These are phyloP conservation scores for Dryadomyces quercivorus DNA, from an alignment of 2,329 filamentous ascomycete genomes.

Conservation along the genomic window DNA sequence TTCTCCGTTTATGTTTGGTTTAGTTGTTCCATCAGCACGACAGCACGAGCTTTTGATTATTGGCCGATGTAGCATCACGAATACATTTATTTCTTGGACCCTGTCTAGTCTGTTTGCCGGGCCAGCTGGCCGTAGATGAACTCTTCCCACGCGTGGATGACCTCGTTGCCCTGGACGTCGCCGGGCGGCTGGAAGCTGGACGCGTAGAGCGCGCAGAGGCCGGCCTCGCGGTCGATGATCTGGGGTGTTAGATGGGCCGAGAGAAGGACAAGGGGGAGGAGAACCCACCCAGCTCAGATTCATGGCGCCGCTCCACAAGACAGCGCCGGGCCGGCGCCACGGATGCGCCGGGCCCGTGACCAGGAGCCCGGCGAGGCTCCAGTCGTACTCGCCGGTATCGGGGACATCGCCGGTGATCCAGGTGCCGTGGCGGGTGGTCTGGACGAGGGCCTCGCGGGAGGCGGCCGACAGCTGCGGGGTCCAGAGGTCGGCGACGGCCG, in stretches of 20 bases:
- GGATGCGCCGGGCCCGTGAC: slow-evolving; percentile 20
- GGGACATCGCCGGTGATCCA: slow-evolving; percentile 19
- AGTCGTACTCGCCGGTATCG: slow-evolving; percentile 24
- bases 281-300: slow-evolving; percentile 34
- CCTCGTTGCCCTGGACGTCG: slow-evolving; percentile 21
- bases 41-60: neutral
- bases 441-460: slow-evolving; percentile 14
- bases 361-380: slow-evolving; percentile 30
- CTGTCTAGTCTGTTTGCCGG: neutral
- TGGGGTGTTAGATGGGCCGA: slow-evolving; percentile 4
- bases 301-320: slow-evolving; percentile 31
- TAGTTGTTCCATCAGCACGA: neutral
- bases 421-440: slow-evolving; percentile 15
- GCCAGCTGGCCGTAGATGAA: slow-evolving; percentile 23
- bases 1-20: neutral
- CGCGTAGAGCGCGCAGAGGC: slow-evolving; percentile 27
- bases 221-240: slow-evolving; percentile 23
- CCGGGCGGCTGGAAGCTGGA: slow-evolving; percentile 29
- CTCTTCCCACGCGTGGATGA: slow-evolving; percentile 24
- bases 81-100: too few species aligned
- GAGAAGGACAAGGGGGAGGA: neutral
- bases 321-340: slow-evolving; percentile 24
- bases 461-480: slow-evolving; percentile 26
- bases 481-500: slow-evolving; percentile 31
- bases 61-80: neutral